These are phyloP conservation scores for Scleromitrula shiraiana DNA, from an alignment of 2,329 filamentous ascomycete species.

Conservation along the genomic window DNA sequence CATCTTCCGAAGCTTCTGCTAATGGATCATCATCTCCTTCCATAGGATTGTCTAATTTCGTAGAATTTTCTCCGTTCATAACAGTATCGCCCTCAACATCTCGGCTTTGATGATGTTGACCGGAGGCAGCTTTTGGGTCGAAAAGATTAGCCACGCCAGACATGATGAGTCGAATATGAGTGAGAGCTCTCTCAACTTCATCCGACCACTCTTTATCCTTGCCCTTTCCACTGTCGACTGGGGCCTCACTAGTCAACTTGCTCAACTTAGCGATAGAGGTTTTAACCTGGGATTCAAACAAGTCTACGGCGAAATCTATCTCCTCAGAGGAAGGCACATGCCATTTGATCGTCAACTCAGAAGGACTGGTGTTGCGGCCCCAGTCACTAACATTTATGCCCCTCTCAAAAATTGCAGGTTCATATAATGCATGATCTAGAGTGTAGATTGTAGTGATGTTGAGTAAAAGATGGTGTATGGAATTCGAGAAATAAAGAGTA, in stretches of 20 bases:
- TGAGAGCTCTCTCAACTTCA: slow-evolving; percentile 83
- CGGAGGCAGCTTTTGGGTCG: slow-evolving; percentile 65
- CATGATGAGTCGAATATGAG: slow-evolving; percentile 78
- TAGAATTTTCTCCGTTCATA: slow-evolving; percentile 40
- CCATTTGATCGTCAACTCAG: slow-evolving; percentile 80
- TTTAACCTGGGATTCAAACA: slow-evolving; percentile 78
- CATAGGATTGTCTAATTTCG: slow-evolving; percentile 44
- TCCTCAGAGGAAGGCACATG: slow-evolving; percentile 76
- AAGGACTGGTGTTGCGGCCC: slow-evolving; percentile 69
- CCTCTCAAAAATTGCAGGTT: slow-evolving; percentile 61
- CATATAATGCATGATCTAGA: slow-evolving; percentile 80
- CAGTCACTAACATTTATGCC: slow-evolving; percentile 75
- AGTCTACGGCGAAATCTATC: slow-evolving; percentile 77
- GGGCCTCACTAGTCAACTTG: slow-evolving; percentile 71
- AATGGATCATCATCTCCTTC: slow-evolving; percentile 50
- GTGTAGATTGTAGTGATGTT: slow-evolving; percentile 94
- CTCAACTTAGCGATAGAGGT: slow-evolving; percentile 68
- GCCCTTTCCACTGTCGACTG: slow-evolving; percentile 79
- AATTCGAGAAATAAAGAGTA: slow-evolving; percentile 94
- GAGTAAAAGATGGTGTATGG: slow-evolving; percentile 89
- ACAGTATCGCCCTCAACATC: slow-evolving; percentile 38
- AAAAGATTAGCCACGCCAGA: slow-evolving; percentile 88
- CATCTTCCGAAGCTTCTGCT: slow-evolving; percentile 62
- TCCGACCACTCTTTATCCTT: slow-evolving; percentile 99
- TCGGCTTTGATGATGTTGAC: slow-evolving; percentile 38